phyloP scores from a whole-genome alignment of 2,329 filamentous ascomycete species.

The Dothistroma pini region DNA sequence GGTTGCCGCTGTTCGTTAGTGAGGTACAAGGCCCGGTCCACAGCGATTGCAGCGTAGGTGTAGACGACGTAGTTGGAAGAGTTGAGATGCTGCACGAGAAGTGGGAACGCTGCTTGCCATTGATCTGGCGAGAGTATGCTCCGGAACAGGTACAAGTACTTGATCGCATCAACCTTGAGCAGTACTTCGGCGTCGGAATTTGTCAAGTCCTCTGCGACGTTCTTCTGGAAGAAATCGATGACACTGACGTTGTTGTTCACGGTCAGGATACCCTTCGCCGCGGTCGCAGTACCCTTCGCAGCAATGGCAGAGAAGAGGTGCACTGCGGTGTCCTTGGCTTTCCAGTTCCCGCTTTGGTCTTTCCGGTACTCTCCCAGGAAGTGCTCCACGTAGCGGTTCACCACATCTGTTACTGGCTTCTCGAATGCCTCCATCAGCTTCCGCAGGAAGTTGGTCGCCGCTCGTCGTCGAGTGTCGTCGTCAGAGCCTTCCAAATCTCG shows the following conservation, averaged over 20 bases:
- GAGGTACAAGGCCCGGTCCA: slow-evolving; percentile 88
- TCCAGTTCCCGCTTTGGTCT: slow-evolving; percentile 72
- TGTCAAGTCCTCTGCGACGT: slow-evolving; percentile 86
- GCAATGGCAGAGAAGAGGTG: slow-evolving; percentile 95
- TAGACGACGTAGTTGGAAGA: slow-evolving; percentile 95
- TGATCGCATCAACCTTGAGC: slow-evolving; percentile 95
- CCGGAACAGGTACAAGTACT: slow-evolving; percentile 95
- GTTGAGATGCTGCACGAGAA: slow-evolving; percentile 85
- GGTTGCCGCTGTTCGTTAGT: slow-evolving; percentile 70
- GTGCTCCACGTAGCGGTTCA: slow-evolving; percentile 79
- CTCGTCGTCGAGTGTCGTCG: slow-evolving; percentile 84
- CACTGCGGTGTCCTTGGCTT: slow-evolving; percentile 95
- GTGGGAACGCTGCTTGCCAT: slow-evolving; percentile 84
- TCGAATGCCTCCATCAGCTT: slow-evolving; percentile 89
- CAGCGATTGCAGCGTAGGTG: slow-evolving; percentile 92
- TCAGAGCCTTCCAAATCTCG: slow-evolving; percentile 94
- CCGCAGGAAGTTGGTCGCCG: slow-evolving; percentile 90
- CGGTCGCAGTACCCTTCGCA: slow-evolving; percentile 82
- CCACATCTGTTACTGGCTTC: slow-evolving; percentile 76
- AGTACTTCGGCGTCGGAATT: slow-evolving; percentile 72
- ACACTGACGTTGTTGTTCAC: slow-evolving; percentile 75
- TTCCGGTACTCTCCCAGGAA: slow-evolving; percentile 74
- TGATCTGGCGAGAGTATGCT: slow-evolving; percentile 89
- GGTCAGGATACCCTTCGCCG: slow-evolving; percentile 83
- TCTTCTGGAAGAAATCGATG: slow-evolving; percentile 89